A percentile compares a stretch with the other conserved stretches of the same genome.
Evolutionary conservation across 768 basidiomycete genomes (phyloP).

Genomic region (Sistotremastrum suecicum): DNA sequence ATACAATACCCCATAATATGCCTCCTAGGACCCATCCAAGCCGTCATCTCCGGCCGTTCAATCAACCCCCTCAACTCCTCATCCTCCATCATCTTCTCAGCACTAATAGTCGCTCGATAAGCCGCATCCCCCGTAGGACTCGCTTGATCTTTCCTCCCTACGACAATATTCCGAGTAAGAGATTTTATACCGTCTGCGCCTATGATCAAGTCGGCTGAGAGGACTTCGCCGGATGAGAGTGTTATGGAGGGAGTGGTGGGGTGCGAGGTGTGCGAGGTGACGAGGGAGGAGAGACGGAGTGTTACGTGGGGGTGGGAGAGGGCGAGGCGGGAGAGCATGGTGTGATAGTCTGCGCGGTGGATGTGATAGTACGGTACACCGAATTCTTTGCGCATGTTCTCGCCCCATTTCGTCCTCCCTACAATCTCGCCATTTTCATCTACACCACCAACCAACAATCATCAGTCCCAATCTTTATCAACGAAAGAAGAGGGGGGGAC

Average conservation of each 20-base stretch:
- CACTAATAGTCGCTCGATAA: constrained; percentile 40
- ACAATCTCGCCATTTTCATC: constrained; percentile 22
- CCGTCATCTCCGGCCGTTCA: constrained; percentile 36
- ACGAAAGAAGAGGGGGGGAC: neutral
- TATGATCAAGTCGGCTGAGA: constrained; percentile 30
- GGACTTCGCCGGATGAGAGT: constrained; percentile 27
- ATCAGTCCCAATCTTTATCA: neutral
- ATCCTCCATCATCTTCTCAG: constrained; percentile 30
- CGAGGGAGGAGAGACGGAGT: constrained; percentile 22
- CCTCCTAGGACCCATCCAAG: constrained; percentile 42
- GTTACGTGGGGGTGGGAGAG: constrained; percentile 15
- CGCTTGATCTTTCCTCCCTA: constrained; percentile 28
- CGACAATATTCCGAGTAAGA: constrained; percentile 32
- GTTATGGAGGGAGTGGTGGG: constrained; percentile 20
- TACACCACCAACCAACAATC: neutral
- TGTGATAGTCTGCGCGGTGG: constrained; percentile 37
- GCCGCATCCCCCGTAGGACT: constrained; percentile 48
- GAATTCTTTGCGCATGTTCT: constrained; percentile 15
- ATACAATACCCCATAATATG: constrained; percentile 34
- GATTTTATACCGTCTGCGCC: constrained; percentile 45
- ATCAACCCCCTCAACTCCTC: constrained; percentile 37
- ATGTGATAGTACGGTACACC: constrained; percentile 22
- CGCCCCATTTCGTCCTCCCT: constrained; percentile 23
- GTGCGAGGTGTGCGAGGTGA: constrained; percentile 19
- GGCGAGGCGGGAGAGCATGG: constrained; percentile 22